A percentile compares a stretch with the other conserved stretches of the same genome.
Evolutionary conservation across 2,329 filamentous ascomycete species (phyloP).

Genomic region (Penicillium griseofulvum): DNA sequence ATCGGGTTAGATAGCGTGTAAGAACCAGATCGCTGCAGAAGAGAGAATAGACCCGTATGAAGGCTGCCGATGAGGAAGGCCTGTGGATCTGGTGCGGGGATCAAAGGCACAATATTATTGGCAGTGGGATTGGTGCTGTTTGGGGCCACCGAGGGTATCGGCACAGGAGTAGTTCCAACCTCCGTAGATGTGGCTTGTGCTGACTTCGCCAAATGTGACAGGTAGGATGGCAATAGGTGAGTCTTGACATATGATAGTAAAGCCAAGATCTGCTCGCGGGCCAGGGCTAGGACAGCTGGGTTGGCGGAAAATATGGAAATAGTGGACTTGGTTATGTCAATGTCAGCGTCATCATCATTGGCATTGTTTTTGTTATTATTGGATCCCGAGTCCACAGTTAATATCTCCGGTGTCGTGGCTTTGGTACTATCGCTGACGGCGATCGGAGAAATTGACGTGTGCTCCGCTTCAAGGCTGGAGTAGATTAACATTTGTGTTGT

Average conservation of each 20-base stretch:
- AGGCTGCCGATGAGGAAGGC: conserved; percentile 40
- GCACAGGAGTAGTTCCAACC: background rate
- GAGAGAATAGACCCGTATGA: conserved; percentile 33
- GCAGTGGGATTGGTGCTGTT: background rate
- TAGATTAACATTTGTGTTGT: conserved; percentile 45
- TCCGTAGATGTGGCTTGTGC: background rate
- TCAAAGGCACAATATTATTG: conserved; percentile 14
- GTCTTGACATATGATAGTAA: conserved; percentile 28
- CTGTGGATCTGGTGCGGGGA: conserved; percentile 26
- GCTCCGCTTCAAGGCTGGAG: conserved; percentile 39
- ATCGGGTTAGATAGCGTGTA: conserved; percentile 14
- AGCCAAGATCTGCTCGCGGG: conserved; percentile 28
- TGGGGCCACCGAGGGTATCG: background rate
- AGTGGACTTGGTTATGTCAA: background rate
- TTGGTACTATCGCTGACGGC: conserved; percentile 1
- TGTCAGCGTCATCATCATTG: background rate
- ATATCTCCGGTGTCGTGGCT: background rate
- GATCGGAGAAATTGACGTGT: conserved; percentile 21
- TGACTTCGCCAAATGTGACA: conserved; percentile 14
- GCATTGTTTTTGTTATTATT: background rate
- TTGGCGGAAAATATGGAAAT: conserved; percentile 16
- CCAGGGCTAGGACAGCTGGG: conserved; percentile 12
- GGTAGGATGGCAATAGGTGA: conserved; percentile 27
- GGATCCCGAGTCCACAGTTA: conserved; percentile 5
- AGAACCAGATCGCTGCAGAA: conserved; percentile 24